Base-by-base conservation (phyloP, 2,329 filamentous ascomycete species). In the Balansia obtecta region DNA sequence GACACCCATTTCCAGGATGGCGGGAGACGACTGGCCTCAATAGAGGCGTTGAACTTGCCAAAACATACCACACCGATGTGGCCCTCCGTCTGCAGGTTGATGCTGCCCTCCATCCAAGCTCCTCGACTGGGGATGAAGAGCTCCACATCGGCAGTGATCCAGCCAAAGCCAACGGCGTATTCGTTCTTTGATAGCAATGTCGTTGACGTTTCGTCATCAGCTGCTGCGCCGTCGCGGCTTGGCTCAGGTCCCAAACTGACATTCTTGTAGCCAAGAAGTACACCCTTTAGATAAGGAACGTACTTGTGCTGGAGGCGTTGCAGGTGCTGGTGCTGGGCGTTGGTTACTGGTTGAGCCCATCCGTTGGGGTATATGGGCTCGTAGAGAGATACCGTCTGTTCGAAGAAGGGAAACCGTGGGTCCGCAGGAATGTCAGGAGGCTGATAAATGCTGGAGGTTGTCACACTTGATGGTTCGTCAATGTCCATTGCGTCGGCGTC, bases 61-160 rank as follows among this genome's bases (percentile, higher is more conserved):
- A 88, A 90, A 65, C 88, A 93, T 11, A 94, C 81, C 2, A 96
- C 78, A 18, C 91, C 90, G 7, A 98, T 76, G 62, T 96, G 88
- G 7, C 88, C 88, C 58, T 93, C 87, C 45, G 85, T 91, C 63
- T 95, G 88, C 32, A 96, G 73, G 60, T 91, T 93, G 50, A 96
- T 78, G 57, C 77, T 83, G 11, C 88, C 93, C 57, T 90, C 83
- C 62, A 97, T 77, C 67, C 77, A 81, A 9, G 82, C 80, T 37
- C 87, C 86, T 44, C 79, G 78, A 49, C 76, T 73, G 0, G 93
- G 91, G 33, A 85, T 78, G 64, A 95, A 94, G 16, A 97, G 71
- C 43, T 94, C 74, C 54, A 95, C 85, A 20, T 94, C 88, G 1
- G 85, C 88, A 0, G 88, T 95, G 20, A 95, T 78, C 83, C 91